Evolutionary conservation across 106 monocot species (phyloP), one percentile per base, ranked within the genome.

Genomic region (Apostasia shenzhenica): DNA sequence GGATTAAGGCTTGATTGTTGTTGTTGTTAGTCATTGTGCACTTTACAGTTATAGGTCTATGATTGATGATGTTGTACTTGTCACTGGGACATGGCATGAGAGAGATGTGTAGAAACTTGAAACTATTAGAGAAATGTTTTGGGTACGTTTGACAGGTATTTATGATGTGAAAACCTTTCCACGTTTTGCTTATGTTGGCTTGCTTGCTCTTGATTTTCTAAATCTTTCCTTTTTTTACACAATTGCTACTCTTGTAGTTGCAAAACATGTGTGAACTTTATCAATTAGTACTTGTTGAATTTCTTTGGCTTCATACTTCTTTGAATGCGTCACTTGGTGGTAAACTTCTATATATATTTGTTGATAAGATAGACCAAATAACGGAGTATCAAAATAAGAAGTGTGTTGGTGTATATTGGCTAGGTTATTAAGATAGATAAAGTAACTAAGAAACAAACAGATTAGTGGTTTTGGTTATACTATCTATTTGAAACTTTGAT

Each of bases 21-120:
- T n/a, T n/a, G n/a, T n/a, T n/a, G n/a, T n/a, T n/a, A n/a, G n/a
- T n/a, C n/a, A n/a, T n/a, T 3, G 45, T 74, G 6, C 5, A 60
- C 4, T 37, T 68, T 79, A 8, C 71, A 99, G 99, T 47, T 99
- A 99, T 77, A 87, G 90, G 1, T 81, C 90, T 72, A 93, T 99
- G 99, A 99, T 99, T 78, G 99, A 99, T 74, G 88, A 99, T 85
- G 99, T 93, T 75, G 99, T 93, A 45, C 93, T 99, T 81, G 99
- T 99, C 12, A 93, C 99, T 68, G 99, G 99, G 6, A 93, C 99
- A 2, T 78, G 93, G 73, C 99, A 89, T 80, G 99, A 99, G 79
- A 99, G 99, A 88, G 93, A 99, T 78, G 93, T 99, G 3, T 90
- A 93, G 42, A 93, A 93, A 67, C 26, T 26, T 26, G 26, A 26